phyloP scores from a whole-genome alignment of 768 basidiomycete species.

The Mycena galericulata region DNA sequence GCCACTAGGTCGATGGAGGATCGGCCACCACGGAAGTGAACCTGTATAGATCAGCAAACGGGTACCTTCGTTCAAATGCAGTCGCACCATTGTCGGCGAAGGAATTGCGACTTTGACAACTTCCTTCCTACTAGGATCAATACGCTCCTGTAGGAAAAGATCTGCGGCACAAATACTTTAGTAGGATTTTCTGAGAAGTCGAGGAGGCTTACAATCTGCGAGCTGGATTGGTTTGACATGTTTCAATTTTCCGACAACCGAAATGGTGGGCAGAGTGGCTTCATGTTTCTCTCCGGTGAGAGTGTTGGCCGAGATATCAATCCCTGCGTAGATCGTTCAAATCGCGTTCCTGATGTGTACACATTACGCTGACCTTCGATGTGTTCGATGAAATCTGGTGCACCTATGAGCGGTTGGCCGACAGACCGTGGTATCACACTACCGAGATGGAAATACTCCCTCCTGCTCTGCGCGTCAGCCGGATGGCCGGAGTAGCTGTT shows the following conservation, averaged over 20 bases:
- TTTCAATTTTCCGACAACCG: constrained; percentile 32
- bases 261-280: constrained; percentile 30
- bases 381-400: constrained; percentile 34
- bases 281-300: constrained; percentile 23
- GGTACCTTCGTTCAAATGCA: not conserved
- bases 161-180: constrained; percentile 1
- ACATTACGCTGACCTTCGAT: constrained; percentile 17
- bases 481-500: not conserved
- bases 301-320: constrained; percentile 19
- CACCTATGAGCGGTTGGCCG: not conserved
- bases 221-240: constrained; percentile 37
- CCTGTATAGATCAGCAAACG: not conserved
- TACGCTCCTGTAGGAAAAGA: constrained; percentile 26
- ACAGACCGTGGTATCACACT: not conserved
- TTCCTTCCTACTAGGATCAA: constrained; percentile 30
- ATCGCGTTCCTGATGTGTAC: not conserved
- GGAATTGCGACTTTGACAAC: constrained; percentile 38
- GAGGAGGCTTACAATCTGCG: constrained; percentile 23
- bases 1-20: constrained; percentile 31
- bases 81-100: constrained; percentile 34
- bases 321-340: not conserved
- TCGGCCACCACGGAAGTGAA: constrained; percentile 37
- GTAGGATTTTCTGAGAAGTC: not conserved
- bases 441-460: constrained; percentile 43
- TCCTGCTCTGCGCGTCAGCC: constrained; percentile 13